Evolutionary conservation across 2,329 filamentous ascomycete genomes (phyloP).

Genomic region (Paracoccidioides brasiliensis): DNA sequence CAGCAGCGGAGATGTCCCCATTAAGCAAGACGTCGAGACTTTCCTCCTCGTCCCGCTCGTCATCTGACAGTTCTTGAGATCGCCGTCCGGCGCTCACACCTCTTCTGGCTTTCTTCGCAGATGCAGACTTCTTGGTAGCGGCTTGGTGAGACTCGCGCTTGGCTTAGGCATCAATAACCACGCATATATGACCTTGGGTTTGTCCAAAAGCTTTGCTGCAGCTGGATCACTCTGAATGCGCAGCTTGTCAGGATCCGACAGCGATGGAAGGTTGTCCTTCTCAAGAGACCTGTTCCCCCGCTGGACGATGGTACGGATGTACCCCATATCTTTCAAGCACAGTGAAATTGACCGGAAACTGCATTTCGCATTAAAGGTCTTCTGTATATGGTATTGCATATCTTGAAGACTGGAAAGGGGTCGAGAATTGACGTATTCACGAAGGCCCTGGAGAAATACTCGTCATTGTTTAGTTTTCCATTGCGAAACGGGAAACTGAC

Average conservation of each 20-base stretch:
- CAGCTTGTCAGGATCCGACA: not conserved
- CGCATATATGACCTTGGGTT: not conserved
- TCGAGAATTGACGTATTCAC: slow-evolving; percentile 4
- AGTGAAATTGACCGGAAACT: slow-evolving; percentile 2
- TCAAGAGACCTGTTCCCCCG: not conserved
- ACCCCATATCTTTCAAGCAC: slow-evolving; percentile 6
- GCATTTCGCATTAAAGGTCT: slow-evolving; percentile 2
- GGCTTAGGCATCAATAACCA: not conserved
- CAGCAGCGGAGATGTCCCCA: not conserved
- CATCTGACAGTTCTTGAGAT: not conserved
- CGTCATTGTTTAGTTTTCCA: not conserved
- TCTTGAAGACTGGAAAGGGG: slow-evolving; percentile 5
- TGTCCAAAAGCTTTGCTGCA: not conserved
- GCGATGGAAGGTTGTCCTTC: not conserved
- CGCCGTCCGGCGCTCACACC: not conserved
- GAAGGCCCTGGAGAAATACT: not conserved
- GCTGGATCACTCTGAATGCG: not conserved
- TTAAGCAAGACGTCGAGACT: not conserved
- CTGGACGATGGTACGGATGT: slow-evolving; percentile 4
- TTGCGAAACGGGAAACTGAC: not conserved
- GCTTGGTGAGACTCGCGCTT: not conserved
- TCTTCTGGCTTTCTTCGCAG: not conserved
- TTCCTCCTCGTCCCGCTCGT: not conserved
- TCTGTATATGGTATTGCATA: slow-evolving; percentile 3
- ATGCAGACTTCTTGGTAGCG: not conserved